Percentiles rank a stretch among this genome's conserved stretches.
Conservation (phyloP, 306 rosid species). For the Glycine tomentella region DNA sequence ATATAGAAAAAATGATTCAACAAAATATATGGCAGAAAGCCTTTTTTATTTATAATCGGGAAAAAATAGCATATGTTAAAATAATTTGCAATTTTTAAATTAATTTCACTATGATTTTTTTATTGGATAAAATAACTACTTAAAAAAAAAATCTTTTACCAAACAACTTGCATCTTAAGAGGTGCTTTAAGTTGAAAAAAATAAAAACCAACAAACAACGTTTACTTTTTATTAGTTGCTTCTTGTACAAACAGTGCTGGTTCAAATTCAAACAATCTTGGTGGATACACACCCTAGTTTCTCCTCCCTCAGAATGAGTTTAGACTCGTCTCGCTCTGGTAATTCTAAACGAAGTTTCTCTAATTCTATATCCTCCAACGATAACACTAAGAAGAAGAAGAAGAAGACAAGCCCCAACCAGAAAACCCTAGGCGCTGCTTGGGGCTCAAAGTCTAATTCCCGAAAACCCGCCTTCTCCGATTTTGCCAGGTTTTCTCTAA, state of each 20-base stretch:
- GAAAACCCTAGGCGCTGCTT: slow-evolving; percentile 85
- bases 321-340: slow-evolving; percentile 66
- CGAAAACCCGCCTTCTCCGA: slow-evolving; percentile 72
- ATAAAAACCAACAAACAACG: too few relatives aligned
- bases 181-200: too few relatives aligned
- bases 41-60: too few relatives aligned
- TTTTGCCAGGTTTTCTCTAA: slow-evolving; percentile 62
- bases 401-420: slow-evolving; percentile 49
- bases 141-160: too few relatives aligned
- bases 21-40: too few relatives aligned
- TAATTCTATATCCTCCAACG: slow-evolving; percentile 53
- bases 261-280: background rate
- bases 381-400: slow-evolving; percentile 35
- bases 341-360: slow-evolving; percentile 63
- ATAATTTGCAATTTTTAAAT: too few relatives aligned
- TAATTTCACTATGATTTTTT: too few relatives aligned
- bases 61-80: too few relatives aligned
- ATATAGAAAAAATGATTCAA: too few relatives aligned
- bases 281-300: background rate
- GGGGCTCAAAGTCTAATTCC: slow-evolving; percentile 81
- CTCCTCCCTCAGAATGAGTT: slow-evolving; percentile 55
- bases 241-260: background rate
- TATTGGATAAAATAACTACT: too few relatives aligned
- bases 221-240: background rate
- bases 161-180: too few relatives aligned